Evolutionary conservation across 345 rosid species (phyloP).

Genomic region (Trapa bicornis): DNA sequence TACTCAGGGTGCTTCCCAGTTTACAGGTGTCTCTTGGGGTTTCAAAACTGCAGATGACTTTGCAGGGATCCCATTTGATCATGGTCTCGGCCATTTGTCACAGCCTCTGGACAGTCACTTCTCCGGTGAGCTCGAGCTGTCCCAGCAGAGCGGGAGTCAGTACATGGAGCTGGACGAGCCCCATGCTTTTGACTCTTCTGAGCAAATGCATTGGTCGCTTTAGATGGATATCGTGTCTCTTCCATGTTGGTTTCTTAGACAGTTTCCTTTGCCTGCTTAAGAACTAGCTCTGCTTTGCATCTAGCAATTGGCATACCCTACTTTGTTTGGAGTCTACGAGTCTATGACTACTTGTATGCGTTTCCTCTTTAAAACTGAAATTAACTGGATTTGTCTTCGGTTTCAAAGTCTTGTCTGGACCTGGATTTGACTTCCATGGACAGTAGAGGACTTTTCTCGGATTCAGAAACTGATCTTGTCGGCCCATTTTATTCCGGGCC

Average conservation of each 20-base stretch:
- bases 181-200: constrained; percentile 44
- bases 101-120: constrained; percentile 31
- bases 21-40: constrained; percentile 38
- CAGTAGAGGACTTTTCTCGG: too few relatives aligned
- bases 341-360: neutral
- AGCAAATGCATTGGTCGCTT: constrained; percentile 64
- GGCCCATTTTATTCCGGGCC: too few relatives aligned
- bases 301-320: neutral
- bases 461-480: too few relatives aligned
- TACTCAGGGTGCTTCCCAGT: constrained; percentile 32
- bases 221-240: constrained; percentile 12
- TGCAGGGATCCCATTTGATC: constrained; percentile 29
- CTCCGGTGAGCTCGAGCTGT: constrained; percentile 36
- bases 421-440: too few relatives aligned
- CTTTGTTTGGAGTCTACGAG: neutral
- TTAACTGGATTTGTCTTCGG: neutral
- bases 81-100: constrained; percentile 37
- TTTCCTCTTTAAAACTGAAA: neutral
- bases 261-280: neutral
- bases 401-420: too few relatives aligned
- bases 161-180: constrained; percentile 44
- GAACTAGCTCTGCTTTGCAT: neutral
- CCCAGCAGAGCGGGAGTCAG: constrained; percentile 45
- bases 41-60: constrained; percentile 24
- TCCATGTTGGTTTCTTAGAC: neutral